Evolutionary conservation across 2,329 filamentous ascomycete species (phyloP).

Genomic region (Cytospora chrysosperma): DNA sequence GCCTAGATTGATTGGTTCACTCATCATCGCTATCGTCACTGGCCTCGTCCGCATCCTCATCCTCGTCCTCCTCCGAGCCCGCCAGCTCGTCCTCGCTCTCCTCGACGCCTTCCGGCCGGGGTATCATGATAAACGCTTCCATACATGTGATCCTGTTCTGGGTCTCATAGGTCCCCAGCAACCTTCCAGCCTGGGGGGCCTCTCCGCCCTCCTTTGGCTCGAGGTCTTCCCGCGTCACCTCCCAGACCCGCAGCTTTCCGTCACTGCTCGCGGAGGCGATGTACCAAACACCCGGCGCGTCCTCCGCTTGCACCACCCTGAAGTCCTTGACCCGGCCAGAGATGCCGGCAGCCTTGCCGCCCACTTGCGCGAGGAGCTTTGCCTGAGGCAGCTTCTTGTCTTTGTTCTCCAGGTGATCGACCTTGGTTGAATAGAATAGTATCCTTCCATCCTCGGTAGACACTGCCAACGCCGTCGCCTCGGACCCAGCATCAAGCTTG

Average conservation of each 20-base stretch:
- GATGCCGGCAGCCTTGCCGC: slow-evolving; percentile 68
- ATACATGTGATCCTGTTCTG: slow-evolving; percentile 88
- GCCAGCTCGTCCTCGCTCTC: slow-evolving; percentile 55
- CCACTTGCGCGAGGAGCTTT: slow-evolving; percentile 71
- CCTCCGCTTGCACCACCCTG: slow-evolving; percentile 53
- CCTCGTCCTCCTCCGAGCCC: slow-evolving; percentile 39
- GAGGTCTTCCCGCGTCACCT: slow-evolving; percentile 48
- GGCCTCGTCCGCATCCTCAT: too few species aligned
- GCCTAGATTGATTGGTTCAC: slow-evolving; percentile 1
- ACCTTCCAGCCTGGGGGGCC: slow-evolving; percentile 50
- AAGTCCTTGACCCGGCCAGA: slow-evolving; percentile 85
- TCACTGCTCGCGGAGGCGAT: slow-evolving; percentile 80
- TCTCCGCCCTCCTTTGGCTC: slow-evolving; percentile 31
- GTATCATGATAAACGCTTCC: slow-evolving; percentile 80
- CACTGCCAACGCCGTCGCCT: slow-evolving; percentile 63
- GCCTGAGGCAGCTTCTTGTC: slow-evolving; percentile 50
- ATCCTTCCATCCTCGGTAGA: slow-evolving; percentile 90
- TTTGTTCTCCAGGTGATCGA: slow-evolving; percentile 41
- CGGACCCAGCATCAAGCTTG: slow-evolving; percentile 46
- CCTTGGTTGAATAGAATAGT: slow-evolving; percentile 73
- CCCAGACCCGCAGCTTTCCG: slow-evolving; percentile 80
- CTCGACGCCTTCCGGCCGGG: slow-evolving; percentile 59
- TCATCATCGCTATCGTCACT: slow-evolving; percentile 31
- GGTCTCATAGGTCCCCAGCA: slow-evolving; percentile 80
- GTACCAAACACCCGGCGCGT: slow-evolving; percentile 46